Evolutionary conservation across 106 monocot species (phyloP), one percentile per base, ranked within the genome.

Genomic region (Iris macrosiphon): DNA sequence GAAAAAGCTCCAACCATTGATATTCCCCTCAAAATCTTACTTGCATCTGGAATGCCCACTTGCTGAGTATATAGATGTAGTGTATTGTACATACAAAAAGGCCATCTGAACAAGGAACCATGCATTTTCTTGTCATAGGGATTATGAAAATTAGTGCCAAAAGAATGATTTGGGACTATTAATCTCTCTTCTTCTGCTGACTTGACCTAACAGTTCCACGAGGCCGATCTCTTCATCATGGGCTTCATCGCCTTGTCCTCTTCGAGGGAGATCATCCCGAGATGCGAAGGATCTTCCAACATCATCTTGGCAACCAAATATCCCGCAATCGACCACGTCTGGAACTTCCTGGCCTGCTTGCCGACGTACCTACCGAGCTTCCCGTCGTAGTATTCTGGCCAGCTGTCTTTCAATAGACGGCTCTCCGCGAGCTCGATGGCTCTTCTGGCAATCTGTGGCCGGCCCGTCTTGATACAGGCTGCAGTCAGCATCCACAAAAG

Each of bases 401-500:
- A 80, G n/a, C 71, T 28, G 21, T 82, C 82, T 54, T 72, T 72
- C 42, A 61, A 31, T 6, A 76, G 30, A 40, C 82, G 67, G 50
- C 18, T 69, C 69, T 82, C 82, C 0, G 68, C 69, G 7, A 76
- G 72, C n/a, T 76, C 82, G 8, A 82, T 72, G 2, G 76, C 72
- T 68, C 42, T 62, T 21, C 76, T 55, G 2, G 82, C 82, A 31
- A 82, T 73, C 46, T 72, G 82, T 1, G 82, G 54, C 16, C 54
- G 41, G 17, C 54, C 65, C 0, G 65, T 65, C 29, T 65, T 65
- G 45, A 65, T 65, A 55, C 43, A 76, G 14, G 76, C 82, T 13
- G 82, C 82, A 3, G 82, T 82, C 26, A 82, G 49, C 60, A 76
- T 46, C 82, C 76, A 82, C n/a, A 82, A 71, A 25, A 82, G 82